phyloP scores from a whole-genome alignment of 805 yeast genomes.

The Debaryomyces prosopidis region DNA sequence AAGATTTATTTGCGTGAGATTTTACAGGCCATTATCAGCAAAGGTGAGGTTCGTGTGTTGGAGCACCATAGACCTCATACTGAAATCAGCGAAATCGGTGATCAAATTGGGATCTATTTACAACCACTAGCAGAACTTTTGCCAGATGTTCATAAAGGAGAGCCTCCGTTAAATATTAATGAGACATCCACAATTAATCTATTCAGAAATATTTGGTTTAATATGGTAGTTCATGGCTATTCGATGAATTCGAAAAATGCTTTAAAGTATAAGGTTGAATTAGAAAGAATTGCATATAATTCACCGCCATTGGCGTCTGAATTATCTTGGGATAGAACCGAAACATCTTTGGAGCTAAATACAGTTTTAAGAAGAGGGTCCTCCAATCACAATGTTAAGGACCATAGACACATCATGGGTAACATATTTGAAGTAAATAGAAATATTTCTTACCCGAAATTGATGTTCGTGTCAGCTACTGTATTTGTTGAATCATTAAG shows the following conservation, averaged over 20 bases:
- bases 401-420: conserved; percentile 65
- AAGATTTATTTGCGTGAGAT: conserved; percentile 63
- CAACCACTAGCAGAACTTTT: conserved; percentile 74
- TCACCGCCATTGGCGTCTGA: conserved; percentile 89
- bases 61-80: conserved; percentile 80
- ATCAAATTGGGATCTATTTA: conserved; percentile 61
- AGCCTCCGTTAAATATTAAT: conserved; percentile 41
- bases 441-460: conserved; percentile 65
- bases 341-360: conserved; percentile 88
- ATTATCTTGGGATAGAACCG: conserved; percentile 76
- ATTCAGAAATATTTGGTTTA: conserved; percentile 92
- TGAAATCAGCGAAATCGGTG: conserved; percentile 70
- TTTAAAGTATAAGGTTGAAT: conserved; percentile 43
- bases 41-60: conserved; percentile 74
- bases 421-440: conserved; percentile 52
- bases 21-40: conserved; percentile 63
- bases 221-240: conserved; percentile 88
- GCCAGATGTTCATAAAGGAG: conserved; percentile 51
- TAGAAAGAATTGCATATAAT: conserved; percentile 75
- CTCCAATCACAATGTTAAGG: conserved; percentile 74
- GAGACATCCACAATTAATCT: conserved; percentile 55
- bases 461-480: conserved; percentile 86
- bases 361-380: conserved; percentile 89
- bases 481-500: conserved; percentile 77
- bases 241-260: conserved; percentile 58